These are phyloP conservation scores for Flaveria brownii DNA, from an alignment of 129 eudicot genomes.

Conservation along the genomic window DNA sequence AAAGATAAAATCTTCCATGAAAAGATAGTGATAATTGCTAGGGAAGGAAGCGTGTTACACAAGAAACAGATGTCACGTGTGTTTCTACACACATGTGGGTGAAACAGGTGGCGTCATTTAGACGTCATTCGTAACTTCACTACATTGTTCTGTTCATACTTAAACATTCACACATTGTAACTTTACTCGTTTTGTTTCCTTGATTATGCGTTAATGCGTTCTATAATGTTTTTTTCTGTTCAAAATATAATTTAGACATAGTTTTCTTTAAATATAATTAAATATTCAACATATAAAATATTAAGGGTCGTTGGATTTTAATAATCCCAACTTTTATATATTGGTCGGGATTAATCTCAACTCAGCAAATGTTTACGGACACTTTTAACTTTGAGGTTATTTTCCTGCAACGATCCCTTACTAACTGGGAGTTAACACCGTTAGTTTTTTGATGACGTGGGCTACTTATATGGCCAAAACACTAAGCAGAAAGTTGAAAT, in stretches of 20 bases:
- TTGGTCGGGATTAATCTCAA: no score
- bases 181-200: constrained; percentile 9
- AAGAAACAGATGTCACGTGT: constrained; percentile 46
- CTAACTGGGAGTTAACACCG: no score
- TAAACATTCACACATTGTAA: neutral
- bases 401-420: no score
- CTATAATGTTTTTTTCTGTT: no score
- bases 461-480: no score
- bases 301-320: no score
- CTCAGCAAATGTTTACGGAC: no score
- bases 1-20: constrained; percentile 31
- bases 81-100: constrained; percentile 38
- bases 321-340: no score
- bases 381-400: no score
- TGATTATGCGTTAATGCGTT: neutral
- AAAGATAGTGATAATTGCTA: constrained; percentile 37
- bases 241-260: neutral
- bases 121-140: constrained; percentile 22
- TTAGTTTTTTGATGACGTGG: no score
- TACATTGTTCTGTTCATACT: neutral
- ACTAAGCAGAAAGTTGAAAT: no score
- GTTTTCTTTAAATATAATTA: neutral
- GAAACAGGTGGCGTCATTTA: constrained; percentile 26
- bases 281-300: no score
- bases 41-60: constrained; percentile 43